Evolutionary conservation across 331 rosid species (phyloP), one percentile per base, ranked within the genome.

Genomic region (Arachis monticola): DNA sequence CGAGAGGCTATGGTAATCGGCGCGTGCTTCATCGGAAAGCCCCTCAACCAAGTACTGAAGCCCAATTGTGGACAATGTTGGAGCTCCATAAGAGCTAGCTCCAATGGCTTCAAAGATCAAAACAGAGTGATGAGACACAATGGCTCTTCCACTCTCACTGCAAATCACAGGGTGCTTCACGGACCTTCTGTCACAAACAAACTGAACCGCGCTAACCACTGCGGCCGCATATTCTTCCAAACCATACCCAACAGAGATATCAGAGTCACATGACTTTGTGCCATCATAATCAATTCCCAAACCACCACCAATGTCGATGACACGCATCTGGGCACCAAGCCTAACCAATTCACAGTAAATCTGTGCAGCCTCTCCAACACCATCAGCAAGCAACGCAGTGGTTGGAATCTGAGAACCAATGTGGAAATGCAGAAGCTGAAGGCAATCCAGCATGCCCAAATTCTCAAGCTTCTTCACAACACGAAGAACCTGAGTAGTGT

Each of bases 351-450:
- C 99, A 50, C 99, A 92, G 12, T 90, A 95, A 73, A 95, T 85
- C 90, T 95, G 99, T 9, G 97, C 91, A 0, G 99, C 99, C 81
- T 95, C 98, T 6, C 91, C 85, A 0, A 95, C 92, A 0, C 96
- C 93, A 48, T 90, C 97, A 0, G 93, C 78, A 0, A 95, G 90
- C 86, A 95, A 83, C 27, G 84, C 62, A 8, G 97, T 92, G 0
- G 97, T 57, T 1, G 99, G 99, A 61, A 95, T 90, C 77, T 95
- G 99, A 41, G 99, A 95, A 5, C 99, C 99, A 9, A 95, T 95
- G 62, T 95, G 99, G 46, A 95, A 95, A 92, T 95, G 99, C 82
- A 95, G 83, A 80, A 95, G 58, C 76, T 90, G 97, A 9, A 95
- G 81, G 57, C 97, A 92, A 69, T 95, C 98, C 40, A 95, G 96